These are phyloP conservation scores for Malus sylvestris DNA, from an alignment of 306 rosid genomes.

Conservation along the genomic window DNA sequence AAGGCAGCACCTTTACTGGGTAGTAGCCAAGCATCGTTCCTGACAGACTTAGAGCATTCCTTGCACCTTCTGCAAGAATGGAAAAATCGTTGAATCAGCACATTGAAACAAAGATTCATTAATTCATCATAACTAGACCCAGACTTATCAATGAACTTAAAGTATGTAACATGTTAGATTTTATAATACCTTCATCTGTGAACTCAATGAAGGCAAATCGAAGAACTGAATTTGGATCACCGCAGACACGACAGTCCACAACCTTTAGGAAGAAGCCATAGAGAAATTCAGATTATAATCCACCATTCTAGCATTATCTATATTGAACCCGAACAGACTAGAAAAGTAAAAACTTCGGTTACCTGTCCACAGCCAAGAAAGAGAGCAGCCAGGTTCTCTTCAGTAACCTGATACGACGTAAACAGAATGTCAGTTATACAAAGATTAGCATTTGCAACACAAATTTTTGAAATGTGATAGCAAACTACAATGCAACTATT, in stretches of 20 bases:
- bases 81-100: constrained; percentile 9
- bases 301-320: constrained; percentile 2
- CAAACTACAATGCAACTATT: neutral
- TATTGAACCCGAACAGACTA: neutral
- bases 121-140: constrained; percentile 2
- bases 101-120: neutral
- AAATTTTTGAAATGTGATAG: neutral
- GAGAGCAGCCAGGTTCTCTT: constrained; percentile 96
- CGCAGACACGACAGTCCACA: constrained; percentile 96
- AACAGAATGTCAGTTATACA: constrained; percentile 16
- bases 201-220: constrained; percentile 94
- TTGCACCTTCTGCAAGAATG: constrained; percentile 75
- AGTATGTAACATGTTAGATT: neutral
- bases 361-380: constrained; percentile 95
- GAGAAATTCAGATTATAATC: constrained; percentile 11
- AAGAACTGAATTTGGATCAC: constrained; percentile 95
- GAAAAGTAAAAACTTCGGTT: constrained; percentile 5
- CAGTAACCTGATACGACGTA: constrained; percentile 63
- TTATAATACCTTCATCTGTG: constrained; percentile 81
- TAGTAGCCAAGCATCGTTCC: constrained; percentile 96
- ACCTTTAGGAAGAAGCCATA: constrained; percentile 43
- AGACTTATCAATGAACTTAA: neutral
- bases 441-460: constrained; percentile 5
- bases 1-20: constrained; percentile 91
- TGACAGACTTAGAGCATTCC: constrained; percentile 82